Conservation (phyloP, 1,139 yeast genomes). For the Suhomyces yuchorum region DNA sequence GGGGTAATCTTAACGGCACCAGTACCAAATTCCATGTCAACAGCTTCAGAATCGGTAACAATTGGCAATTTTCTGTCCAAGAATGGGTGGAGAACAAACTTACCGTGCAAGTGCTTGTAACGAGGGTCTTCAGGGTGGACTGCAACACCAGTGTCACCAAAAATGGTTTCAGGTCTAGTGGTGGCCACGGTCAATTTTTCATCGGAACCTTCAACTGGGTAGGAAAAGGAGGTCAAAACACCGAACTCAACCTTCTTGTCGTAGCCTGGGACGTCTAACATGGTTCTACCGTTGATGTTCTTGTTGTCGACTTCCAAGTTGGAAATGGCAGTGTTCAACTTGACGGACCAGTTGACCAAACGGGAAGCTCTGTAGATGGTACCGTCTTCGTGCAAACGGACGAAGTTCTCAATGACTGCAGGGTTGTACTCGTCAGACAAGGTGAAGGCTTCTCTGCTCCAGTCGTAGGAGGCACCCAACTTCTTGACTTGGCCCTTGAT, state of each 20-base stretch:
- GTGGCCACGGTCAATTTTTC: constrained; percentile 93
- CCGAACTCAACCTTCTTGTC: constrained; percentile 93
- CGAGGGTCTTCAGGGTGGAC: constrained; percentile 95
- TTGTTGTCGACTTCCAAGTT: constrained; percentile 95
- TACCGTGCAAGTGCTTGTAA: constrained; percentile 93
- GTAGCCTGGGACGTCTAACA: constrained; percentile 84
- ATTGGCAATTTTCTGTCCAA: constrained; percentile 84
- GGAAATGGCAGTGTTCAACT: constrained; percentile 91
- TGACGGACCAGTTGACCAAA: constrained; percentile 95
- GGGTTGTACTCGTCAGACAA: constrained; percentile 75
- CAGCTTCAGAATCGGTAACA: constrained; percentile 87
- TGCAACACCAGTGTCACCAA: constrained; percentile 97
- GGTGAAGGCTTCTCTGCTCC: constrained; percentile 94
- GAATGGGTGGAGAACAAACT: constrained; percentile 88
- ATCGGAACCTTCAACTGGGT: constrained; percentile 83
- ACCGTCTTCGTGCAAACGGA: constrained; percentile 90
- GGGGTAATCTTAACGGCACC: constrained; percentile 99
- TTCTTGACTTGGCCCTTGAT: constrained; percentile 83
- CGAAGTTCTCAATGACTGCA: constrained; percentile 91
- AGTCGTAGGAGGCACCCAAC: constrained; percentile 96
- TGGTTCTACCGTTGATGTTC: constrained; percentile 79
- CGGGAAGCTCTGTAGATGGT: constrained; percentile 92
- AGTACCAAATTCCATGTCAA: constrained; percentile 98
- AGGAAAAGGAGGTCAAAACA: constrained; percentile 90
- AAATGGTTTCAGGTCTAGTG: constrained; percentile 97